A percentile compares a stretch with the other conserved stretches of the same genome.
Evolutionary conservation across 768 basidiomycete species (phyloP).

Genomic region (Panaeolus papilionaceus): DNA sequence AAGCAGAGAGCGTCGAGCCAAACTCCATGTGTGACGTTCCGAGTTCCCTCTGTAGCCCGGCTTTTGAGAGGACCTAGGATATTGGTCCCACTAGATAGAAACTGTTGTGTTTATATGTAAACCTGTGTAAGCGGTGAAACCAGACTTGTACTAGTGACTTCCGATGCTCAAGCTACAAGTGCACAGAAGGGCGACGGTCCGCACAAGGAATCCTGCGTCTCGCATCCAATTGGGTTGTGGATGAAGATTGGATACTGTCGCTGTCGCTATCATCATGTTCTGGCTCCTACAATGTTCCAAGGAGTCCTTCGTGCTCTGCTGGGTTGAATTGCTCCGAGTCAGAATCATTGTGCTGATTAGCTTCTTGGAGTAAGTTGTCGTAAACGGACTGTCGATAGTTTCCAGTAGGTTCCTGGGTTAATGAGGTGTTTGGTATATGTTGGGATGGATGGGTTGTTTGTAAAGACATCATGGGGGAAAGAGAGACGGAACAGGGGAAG

Average conservation of each 20-base stretch:
- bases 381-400: constrained; percentile 29
- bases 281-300: constrained; percentile 23
- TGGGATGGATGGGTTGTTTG: not conserved
- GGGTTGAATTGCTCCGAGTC: constrained; percentile 28
- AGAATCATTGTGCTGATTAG: constrained; percentile 18
- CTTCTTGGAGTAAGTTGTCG: constrained; percentile 25
- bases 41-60: constrained; percentile 67
- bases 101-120: not conserved
- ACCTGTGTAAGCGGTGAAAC: not conserved
- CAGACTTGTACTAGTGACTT: constrained; percentile 70
- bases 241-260: not conserved
- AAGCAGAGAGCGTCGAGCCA: constrained; percentile 77
- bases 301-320: constrained; percentile 30
- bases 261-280: not conserved
- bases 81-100: constrained; percentile 62
- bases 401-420: not conserved
- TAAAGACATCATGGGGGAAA: not conserved
- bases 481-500: not conserved
- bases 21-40: constrained; percentile 82
- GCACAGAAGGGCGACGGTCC: constrained; percentile 67
- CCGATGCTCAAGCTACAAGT: constrained; percentile 79
- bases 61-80: constrained; percentile 83
- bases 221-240: not conserved
- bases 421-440: not conserved
- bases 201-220: constrained; percentile 45